Conservation (phyloP, 208 protist species). For the Leishmania guyanensis region DNA sequence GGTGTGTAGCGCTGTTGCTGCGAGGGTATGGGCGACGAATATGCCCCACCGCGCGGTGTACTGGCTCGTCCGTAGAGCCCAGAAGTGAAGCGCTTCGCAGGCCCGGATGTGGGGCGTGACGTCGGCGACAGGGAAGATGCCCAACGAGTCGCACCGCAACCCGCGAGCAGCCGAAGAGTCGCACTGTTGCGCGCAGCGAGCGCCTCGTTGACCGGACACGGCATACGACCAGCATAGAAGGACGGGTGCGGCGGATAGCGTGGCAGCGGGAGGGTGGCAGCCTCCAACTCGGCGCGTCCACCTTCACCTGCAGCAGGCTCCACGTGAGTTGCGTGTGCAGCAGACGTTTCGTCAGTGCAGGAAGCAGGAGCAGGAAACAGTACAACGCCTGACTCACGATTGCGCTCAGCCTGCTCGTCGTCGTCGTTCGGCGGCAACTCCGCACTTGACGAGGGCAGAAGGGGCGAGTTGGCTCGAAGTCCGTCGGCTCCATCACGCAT, state of each 20-base stretch:
- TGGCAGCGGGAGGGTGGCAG: background rate
- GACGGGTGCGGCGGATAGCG: background rate
- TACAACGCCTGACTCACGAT: background rate
- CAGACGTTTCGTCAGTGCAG: background rate
- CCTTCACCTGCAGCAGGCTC: background rate
- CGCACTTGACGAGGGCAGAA: background rate
- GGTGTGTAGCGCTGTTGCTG: background rate
- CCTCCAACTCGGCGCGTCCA: background rate
- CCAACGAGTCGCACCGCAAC: background rate
- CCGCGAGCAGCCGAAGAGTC: slow-evolving; percentile 16
- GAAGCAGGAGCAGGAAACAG: background rate
- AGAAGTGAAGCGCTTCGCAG: slow-evolving; percentile 51
- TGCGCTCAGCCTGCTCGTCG: background rate
- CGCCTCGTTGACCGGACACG: slow-evolving; percentile 20
- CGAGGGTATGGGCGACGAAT: background rate
- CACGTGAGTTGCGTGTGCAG: background rate
- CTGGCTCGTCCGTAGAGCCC: slow-evolving; percentile 44
- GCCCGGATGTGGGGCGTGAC: slow-evolving; percentile 24
- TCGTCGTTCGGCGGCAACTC: background rate
- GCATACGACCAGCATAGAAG: slow-evolving; percentile 27
- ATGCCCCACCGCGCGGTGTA: background rate
- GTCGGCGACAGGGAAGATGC: slow-evolving; percentile 3
- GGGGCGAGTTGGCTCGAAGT: background rate
- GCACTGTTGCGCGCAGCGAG: slow-evolving; percentile 27
- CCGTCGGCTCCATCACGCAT: background rate